phyloP scores from a whole-genome alignment of 2,329 filamentous ascomycete genomes.

The Microsporum audouinii region DNA sequence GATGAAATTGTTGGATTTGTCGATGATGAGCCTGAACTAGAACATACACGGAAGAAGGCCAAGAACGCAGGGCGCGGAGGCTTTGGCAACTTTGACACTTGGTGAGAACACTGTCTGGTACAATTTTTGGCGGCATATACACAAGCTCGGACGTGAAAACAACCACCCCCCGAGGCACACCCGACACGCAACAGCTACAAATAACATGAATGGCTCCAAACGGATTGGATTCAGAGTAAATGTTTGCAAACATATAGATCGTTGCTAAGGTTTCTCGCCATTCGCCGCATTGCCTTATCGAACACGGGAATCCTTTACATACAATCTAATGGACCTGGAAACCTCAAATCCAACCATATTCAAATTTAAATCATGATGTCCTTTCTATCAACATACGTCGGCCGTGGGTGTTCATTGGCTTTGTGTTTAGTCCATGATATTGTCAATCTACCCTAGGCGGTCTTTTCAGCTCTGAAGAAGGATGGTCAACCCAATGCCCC shows the following conservation, averaged over 20 bases:
- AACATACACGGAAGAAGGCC: slow-evolving; percentile 69
- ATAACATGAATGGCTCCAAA: too few relatives aligned
- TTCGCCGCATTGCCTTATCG: too few relatives aligned
- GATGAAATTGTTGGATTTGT: slow-evolving; percentile 52
- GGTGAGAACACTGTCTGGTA: slow-evolving; percentile 43
- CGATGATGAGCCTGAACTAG: slow-evolving; percentile 50
- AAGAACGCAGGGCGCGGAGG: slow-evolving; percentile 50
- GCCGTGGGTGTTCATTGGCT: too few relatives aligned
- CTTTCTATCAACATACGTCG: too few relatives aligned
- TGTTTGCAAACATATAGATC: too few relatives aligned
- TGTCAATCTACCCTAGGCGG: not conserved
- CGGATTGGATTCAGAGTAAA: too few relatives aligned
- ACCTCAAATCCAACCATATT: too few relatives aligned
- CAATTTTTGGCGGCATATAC: not conserved
- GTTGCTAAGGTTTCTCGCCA: too few relatives aligned
- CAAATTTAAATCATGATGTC: too few relatives aligned
- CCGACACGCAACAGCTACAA: not conserved
- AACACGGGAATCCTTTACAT: too few relatives aligned
- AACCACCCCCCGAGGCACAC: not conserved
- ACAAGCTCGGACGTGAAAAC: not conserved
- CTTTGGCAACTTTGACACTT: slow-evolving; percentile 91
- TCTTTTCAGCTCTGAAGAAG: slow-evolving; percentile 2
- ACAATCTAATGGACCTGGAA: too few relatives aligned
- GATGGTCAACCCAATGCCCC: slow-evolving; percentile 14
- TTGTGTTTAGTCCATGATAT: not conserved